Evolutionary conservation across 768 basidiomycete genomes (phyloP), one percentile per base, ranked within the genome.

Genomic region (Lactarius deliciosus): DNA sequence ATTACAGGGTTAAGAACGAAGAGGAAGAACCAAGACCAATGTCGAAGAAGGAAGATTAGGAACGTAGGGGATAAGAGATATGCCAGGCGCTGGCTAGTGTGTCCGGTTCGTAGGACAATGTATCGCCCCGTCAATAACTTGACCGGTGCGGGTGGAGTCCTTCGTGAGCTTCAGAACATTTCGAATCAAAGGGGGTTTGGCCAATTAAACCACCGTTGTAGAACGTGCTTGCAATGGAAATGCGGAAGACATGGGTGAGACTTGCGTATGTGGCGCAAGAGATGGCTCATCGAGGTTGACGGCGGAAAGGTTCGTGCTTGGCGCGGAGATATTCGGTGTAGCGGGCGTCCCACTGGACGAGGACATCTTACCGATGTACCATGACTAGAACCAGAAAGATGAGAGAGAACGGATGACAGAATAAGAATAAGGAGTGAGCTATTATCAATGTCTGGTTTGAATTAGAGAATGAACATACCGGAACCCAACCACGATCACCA

Each of bases 401-500:
- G 22, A 60, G n/a, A 53, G 36, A 56, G 53, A 16, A n/a, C 22
- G 30, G 30, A 32, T 18, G 22, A 15, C 16, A 20, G 32, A 22
- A 30, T 34, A 25, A 20, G 32, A 22, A 30, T 34, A 25, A 25
- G 30, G 36, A 25, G 64, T 71, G 36, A 74, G 64, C 54, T 45
- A 57, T 30, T 16, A 36, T 38, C n/a, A 28, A 53, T 63, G 47
- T 30, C 1, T 40, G 20, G 40, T 20, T 63, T 68, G n/a, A 45
- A 62, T 5, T 5, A 45, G 54, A 50, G 67, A 45, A 32, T 61
- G 64, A 36, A 80, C 88, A 66, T 76, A 89, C 88, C 7, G 96
- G 96, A 28, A 97, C 94, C 96, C 96, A 98, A 43, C 96, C 96
- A 69, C 96, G 86, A 77, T 94, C 91, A 54, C 96, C 96, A 25